Percentiles rank a stretch among this genome's conserved stretches.
These are phyloP conservation scores for Ascosphaera pollenicola DNA, from an alignment of 2,329 filamentous ascomycete species.

Conservation along the genomic window DNA sequence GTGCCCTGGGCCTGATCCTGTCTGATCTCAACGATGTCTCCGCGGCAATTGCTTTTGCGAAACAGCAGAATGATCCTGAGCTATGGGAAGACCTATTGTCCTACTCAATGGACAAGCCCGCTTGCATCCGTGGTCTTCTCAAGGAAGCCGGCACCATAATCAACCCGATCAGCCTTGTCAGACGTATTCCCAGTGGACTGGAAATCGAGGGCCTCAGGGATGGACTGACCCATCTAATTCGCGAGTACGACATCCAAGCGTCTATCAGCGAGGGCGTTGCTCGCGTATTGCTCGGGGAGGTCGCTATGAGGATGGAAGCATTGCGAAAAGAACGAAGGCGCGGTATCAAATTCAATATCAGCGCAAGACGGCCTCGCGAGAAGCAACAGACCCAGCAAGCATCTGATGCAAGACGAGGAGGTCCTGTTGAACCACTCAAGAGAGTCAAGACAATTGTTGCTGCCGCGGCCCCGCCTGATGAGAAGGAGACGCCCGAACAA, in stretches of 20 bases:
- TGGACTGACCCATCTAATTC: conserved; percentile 72
- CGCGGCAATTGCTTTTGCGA: conserved; percentile 84
- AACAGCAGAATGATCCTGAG: conserved; percentile 76
- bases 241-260: conserved; percentile 87
- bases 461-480: conserved; percentile 3
- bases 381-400: background rate
- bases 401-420: background rate
- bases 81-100: conserved; percentile 88
- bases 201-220: conserved; percentile 81
- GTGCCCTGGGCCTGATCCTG: conserved; percentile 79
- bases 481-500: conserved; percentile 1
- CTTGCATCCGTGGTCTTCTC: conserved; percentile 76
- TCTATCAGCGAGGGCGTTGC: conserved; percentile 84
- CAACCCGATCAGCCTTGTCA: conserved; percentile 73
- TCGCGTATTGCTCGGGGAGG: conserved; percentile 66
- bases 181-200: conserved; percentile 75
- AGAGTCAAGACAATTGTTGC: conserved; percentile 2
- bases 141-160: conserved; percentile 90
- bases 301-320: conserved; percentile 60
- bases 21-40: conserved; percentile 78
- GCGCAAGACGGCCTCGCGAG: conserved; percentile 6
- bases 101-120: conserved; percentile 94
- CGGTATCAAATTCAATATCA: conserved; percentile 74
- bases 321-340: conserved; percentile 59
- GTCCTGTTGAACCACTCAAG: background rate